Conservation (phyloP, 2,329 filamentous ascomycete species). For the Dothistroma pini region DNA sequence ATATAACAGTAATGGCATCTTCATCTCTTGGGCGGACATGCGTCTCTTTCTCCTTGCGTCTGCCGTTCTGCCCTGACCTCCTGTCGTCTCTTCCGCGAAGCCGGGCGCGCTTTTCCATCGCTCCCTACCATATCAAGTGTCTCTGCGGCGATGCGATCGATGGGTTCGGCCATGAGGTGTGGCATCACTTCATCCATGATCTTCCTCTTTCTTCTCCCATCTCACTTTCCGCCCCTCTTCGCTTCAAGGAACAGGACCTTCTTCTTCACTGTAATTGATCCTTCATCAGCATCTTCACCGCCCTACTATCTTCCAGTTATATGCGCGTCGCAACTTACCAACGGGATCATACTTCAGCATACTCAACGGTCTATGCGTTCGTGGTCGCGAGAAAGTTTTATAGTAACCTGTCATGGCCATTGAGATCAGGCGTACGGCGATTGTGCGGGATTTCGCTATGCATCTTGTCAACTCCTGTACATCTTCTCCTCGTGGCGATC, state of each 20-base stretch:
- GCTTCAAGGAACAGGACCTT: constrained; percentile 94
- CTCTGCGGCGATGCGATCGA: neutral
- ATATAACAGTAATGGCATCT: neutral
- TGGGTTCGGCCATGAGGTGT: neutral
- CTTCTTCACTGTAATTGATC: constrained; percentile 66
- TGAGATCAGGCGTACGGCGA: constrained; percentile 89
- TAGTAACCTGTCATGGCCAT: constrained; percentile 99
- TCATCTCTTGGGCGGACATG: neutral
- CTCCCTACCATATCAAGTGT: neutral
- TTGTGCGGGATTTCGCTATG: constrained; percentile 82
- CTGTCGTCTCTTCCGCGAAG: neutral
- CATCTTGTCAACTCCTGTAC: neutral
- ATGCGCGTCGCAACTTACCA: constrained; percentile 50
- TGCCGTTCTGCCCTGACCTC: neutral
- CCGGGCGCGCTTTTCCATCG: neutral
- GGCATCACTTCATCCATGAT: neutral
- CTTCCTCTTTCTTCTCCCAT: neutral
- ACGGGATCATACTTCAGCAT: constrained; percentile 99
- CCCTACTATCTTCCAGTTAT: neutral
- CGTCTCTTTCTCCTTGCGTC: neutral
- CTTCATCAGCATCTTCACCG: neutral
- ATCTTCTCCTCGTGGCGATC: neutral
- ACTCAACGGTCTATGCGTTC: constrained; percentile 77
- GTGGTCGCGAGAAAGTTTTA: constrained; percentile 81
- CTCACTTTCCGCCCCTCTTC: constrained; percentile 63